Base-by-base conservation (phyloP, 306 rosid genomes). In the Quercus suber region DNA sequence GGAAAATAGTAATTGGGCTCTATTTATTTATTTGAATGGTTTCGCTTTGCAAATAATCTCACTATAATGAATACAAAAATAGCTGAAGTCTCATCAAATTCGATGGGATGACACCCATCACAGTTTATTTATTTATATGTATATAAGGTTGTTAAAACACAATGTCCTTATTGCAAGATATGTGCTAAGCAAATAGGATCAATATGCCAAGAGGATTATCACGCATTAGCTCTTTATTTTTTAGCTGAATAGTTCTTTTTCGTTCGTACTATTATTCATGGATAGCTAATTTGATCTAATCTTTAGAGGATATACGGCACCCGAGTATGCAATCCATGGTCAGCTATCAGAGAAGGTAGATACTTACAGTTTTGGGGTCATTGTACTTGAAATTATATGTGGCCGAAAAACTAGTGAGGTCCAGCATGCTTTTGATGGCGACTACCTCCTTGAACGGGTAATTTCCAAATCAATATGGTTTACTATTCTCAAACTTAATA, bases 281-380 rank as follows among this genome's bases (percentile, higher is more conserved):
- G 14, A n/a, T 67, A 33, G 25, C 27, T 67, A 25, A 67, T 33
- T 33, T 0, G 0, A 33, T 18, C 1, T 67, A 30, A 0, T 1
- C 27, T 0, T 55, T 41, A 89, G 92, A 81, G 97, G 94, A 73
- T 92, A 90, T 77, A 88, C 87, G 19, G 94, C 97, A 65, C 92
- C 97, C 2, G 97, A 92, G 65, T 92, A 89, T 81, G 92, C 97
- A 65, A 79, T 92, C 51, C 94, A 92, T 58, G 94, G 94, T 15
- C 92, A 89, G 49, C 64, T 92, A 82, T 90, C 92, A 15, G 97
- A 81, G 65, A 92, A 92, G 83, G 97, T 78, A 1, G 97, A 92
- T 52, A 72, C 87, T n/a, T 91, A 88, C 60, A 92, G 97, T 57
- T 89, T 83, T 81, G 97, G 97, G 41, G 88, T 89, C 23, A 90